Evolutionary conservation across 208 protist species (phyloP).

Genomic region (Kentomonas sorsogonicus): DNA sequence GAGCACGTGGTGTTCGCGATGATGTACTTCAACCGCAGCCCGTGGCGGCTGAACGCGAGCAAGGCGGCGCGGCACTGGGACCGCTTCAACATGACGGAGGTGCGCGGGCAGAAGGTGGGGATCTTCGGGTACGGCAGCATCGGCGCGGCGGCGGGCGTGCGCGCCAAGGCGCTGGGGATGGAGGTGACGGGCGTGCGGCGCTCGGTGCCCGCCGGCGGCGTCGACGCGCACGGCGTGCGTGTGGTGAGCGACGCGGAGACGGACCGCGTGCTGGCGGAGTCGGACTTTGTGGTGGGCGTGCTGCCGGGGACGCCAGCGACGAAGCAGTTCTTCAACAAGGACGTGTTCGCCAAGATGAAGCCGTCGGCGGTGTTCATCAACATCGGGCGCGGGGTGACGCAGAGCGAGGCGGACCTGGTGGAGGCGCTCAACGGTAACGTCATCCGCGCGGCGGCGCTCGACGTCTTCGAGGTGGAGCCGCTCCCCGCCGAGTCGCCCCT

Average conservation of each 20-base stretch:
- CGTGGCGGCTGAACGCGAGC: conserved; percentile 49
- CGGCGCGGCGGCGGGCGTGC: conserved; percentile 41
- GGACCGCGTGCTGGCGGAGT: conserved; percentile 50
- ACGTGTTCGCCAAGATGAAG: conserved; percentile 75
- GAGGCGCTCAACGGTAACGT: conserved; percentile 45
- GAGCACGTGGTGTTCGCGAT: conserved; percentile 76
- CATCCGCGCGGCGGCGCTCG: conserved; percentile 71
- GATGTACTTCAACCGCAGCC: conserved; percentile 81
- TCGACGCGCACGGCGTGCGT: conserved; percentile 57
- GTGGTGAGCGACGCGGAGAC: conserved; percentile 36
- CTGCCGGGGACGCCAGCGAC: conserved; percentile 66
- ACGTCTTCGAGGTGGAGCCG: conserved; percentile 80
- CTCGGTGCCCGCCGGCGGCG: conserved; percentile 18
- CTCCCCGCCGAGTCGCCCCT: conserved; percentile 53
- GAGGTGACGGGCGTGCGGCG: conserved; percentile 65
- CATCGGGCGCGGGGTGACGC: conserved; percentile 72
- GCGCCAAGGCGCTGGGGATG: conserved; percentile 54
- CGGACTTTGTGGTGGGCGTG: conserved; percentile 82
- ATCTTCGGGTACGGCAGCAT: conserved; percentile 86
- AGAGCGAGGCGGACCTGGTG: conserved; percentile 59
- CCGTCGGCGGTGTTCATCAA: conserved; percentile 78
- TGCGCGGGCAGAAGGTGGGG: conserved; percentile 52
- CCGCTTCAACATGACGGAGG: conserved; percentile 56
- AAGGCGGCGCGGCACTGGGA: conserved; percentile 69
- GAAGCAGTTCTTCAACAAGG: conserved; percentile 73